These are phyloP conservation scores for Rutstroemia sp. DNA, from an alignment of 2,329 filamentous ascomycete species.

Conservation along the genomic window DNA sequence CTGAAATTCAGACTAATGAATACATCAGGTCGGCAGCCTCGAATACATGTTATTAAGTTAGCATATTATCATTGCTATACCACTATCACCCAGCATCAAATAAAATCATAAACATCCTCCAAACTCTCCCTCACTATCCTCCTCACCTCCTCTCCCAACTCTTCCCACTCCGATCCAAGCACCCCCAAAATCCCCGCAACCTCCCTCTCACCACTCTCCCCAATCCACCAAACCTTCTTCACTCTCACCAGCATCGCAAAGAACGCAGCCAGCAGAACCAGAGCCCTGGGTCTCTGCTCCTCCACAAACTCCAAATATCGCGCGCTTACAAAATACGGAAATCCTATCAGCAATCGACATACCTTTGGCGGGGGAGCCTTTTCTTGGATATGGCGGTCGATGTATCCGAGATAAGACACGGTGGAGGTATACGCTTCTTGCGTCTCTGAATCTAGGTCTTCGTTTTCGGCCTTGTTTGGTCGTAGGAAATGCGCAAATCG, in stretches of 20 bases:
- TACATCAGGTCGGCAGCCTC: too few relatives aligned
- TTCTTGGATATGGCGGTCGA: conserved; percentile 1
- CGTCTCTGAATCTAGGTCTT: conserved; percentile 15
- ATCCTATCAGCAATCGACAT: conserved; percentile 5
- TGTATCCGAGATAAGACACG: conserved; percentile 7
- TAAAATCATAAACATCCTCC: neutral
- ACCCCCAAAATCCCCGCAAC: conserved; percentile 3
- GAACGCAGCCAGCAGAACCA: conserved; percentile 23
- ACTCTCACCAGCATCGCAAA: conserved; percentile 26
- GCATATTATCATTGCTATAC: too few relatives aligned
- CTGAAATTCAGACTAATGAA: too few relatives aligned
- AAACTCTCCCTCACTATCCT: neutral
- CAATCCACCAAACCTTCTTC: conserved; percentile 30
- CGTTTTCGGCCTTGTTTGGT: neutral
- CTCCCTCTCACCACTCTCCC: conserved; percentile 6
- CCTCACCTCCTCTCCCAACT: neutral
- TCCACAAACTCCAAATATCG: conserved; percentile 11
- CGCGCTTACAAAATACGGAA: conserved; percentile 8
- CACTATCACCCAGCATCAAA: neutral
- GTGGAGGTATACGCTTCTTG: conserved; percentile 8
- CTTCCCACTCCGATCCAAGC: conserved; percentile 1
- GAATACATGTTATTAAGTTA: too few relatives aligned
- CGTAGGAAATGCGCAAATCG: neutral
- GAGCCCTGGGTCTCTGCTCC: conserved; percentile 10
- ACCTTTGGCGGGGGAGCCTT: neutral